phyloP scores from a whole-genome alignment of 352 stramenopile genomes.

The Aphanomyces euteiches region DNA sequence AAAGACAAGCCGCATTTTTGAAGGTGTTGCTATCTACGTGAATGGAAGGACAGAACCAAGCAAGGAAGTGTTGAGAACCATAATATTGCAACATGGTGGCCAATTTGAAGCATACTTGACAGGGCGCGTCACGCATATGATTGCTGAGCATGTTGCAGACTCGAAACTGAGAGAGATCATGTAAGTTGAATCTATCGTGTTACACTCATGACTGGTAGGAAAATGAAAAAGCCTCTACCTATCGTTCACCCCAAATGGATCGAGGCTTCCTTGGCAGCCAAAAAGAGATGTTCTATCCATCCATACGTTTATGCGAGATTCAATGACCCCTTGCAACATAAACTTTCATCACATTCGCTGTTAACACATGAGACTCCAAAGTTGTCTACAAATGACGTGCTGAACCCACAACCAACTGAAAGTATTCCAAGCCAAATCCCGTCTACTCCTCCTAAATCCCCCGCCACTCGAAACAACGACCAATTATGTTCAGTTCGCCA shows the following conservation, averaged over 20 bases:
- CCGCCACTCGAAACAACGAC: too few relatives aligned
- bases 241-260: slow-evolving; percentile 91
- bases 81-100: slow-evolving; percentile 75
- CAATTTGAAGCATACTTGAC: slow-evolving; percentile 89
- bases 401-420: too few relatives aligned
- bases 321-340: slow-evolving; percentile 41
- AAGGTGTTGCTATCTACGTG: slow-evolving; percentile 76
- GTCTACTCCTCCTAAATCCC: too few relatives aligned
- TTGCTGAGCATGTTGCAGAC: slow-evolving; percentile 76
- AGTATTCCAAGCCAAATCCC: too few relatives aligned
- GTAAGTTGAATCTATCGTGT: slow-evolving; percentile 36
- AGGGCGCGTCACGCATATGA: slow-evolving; percentile 77
- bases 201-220: slow-evolving; percentile 39
- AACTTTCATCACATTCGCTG: not conserved
- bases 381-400: too few relatives aligned
- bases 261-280: slow-evolving; percentile 77
- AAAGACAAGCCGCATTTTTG: slow-evolving; percentile 46
- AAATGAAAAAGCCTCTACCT: slow-evolving; percentile 51
- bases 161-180: slow-evolving; percentile 85
- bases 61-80: slow-evolving; percentile 77
- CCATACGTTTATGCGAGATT: slow-evolving; percentile 86
- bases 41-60: slow-evolving; percentile 83
- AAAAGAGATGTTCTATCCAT: slow-evolving; percentile 62
- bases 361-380: not conserved
- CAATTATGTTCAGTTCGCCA: too few relatives aligned